Percentiles rank a stretch among this genome's conserved stretches.
Conservation (phyloP, 83 land plant genomes). For the Diphasiastrum complanatum region DNA sequence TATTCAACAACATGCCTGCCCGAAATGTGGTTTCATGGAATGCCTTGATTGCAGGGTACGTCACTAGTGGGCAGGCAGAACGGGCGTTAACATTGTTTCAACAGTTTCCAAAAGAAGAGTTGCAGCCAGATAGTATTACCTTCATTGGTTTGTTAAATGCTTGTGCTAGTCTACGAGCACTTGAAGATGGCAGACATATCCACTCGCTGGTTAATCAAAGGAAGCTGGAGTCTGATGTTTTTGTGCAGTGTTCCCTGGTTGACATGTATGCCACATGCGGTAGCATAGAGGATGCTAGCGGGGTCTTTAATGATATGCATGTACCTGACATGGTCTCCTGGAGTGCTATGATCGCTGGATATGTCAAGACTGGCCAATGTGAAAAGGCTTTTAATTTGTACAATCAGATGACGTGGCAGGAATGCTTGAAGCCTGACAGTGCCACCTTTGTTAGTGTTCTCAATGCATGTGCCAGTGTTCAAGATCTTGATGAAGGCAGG, state of each 20-base stretch:
- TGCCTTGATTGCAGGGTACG: neutral
- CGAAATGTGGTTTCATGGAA: conserved; percentile 3
- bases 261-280: conserved; percentile 1
- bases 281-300: neutral
- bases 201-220: neutral
- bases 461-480: neutral
- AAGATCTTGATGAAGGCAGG: neutral
- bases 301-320: neutral
- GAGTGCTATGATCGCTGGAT: neutral
- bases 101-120: neutral
- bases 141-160: neutral
- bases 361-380: neutral
- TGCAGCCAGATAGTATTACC: neutral
- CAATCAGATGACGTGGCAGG: neutral
- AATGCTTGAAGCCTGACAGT: neutral
- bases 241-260: neutral
- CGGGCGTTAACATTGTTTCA: neutral
- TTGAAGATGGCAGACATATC: neutral
- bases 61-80: neutral
- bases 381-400: neutral
- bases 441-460: neutral
- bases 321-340: neutral
- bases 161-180: neutral
- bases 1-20: neutral
- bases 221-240: neutral